Evolutionary conservation across 2,329 filamentous ascomycete genomes (phyloP).

Genomic region (Thielaviopsis punctulata): DNA sequence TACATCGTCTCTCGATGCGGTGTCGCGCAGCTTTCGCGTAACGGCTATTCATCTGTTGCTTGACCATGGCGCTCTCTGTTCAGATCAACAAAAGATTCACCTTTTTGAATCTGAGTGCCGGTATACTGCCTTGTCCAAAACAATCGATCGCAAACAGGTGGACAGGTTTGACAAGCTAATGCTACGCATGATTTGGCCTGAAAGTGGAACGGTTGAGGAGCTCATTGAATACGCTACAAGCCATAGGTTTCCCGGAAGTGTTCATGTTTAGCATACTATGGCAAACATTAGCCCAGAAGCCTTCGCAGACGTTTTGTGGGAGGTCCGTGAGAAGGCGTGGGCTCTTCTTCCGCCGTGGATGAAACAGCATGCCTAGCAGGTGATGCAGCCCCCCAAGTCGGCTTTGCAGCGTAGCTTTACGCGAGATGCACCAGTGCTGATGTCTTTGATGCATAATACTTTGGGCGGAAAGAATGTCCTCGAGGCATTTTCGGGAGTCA

Average conservation of each 20-base stretch:
- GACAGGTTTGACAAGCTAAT: constrained; percentile 5
- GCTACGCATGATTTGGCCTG: constrained; percentile 4
- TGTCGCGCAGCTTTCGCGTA: background rate
- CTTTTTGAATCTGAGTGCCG: constrained; percentile 4
- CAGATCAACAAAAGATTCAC: constrained; percentile 1
- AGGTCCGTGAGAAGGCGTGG: constrained; percentile 10
- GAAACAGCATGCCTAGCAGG: constrained; percentile 1
- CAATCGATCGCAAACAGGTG: background rate
- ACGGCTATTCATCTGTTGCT: constrained; percentile 4
- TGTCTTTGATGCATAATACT: constrained; percentile 4
- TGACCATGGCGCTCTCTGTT: constrained; percentile 1
- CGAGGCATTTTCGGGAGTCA: constrained; percentile 1
- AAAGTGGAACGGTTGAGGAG: background rate
- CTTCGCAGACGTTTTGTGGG: constrained; percentile 7
- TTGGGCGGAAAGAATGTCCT: background rate
- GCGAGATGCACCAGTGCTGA: background rate
- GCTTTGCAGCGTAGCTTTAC: background rate
- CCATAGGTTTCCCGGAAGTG: constrained; percentile 4
- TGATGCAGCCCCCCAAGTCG: constrained; percentile 10
- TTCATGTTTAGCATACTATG: constrained; percentile 5
- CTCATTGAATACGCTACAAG: constrained; percentile 5
- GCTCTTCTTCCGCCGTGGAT: background rate
- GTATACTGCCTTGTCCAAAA: background rate
- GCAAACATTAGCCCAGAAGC: background rate
- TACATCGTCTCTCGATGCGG: background rate